These are phyloP conservation scores for Apocynum venetum DNA, from an alignment of 257 asterid genomes.

Conservation along the genomic window DNA sequence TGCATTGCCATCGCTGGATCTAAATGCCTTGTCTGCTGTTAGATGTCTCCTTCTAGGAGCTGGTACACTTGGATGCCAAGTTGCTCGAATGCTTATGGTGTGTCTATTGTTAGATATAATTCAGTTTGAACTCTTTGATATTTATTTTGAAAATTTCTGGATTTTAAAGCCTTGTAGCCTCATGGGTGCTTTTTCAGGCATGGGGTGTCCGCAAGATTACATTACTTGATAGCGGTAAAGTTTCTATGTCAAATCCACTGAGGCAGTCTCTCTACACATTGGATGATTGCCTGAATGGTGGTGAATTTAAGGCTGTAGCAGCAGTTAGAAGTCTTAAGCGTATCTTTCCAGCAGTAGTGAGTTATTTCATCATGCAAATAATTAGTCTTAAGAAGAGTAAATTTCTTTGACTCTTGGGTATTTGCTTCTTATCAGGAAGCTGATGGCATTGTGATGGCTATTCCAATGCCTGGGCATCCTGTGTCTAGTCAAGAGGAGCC, in stretches of 20 bases:
- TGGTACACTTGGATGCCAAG: conserved; percentile 98
- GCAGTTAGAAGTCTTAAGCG: conserved; percentile 72
- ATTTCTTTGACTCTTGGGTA: conserved; percentile 2
- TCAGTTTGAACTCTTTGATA: not conserved
- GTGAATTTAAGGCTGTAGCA: conserved; percentile 78
- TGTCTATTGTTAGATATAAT: conserved; percentile 9
- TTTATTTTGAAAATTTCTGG: conserved; percentile 3
- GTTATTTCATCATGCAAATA: not conserved
- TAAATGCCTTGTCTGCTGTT: conserved; percentile 52
- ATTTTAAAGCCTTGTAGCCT: not conserved
- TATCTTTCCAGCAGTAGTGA: conserved; percentile 89
- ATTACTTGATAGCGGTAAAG: conserved; percentile 83
- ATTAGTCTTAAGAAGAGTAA: not conserved
- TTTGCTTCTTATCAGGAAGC: conserved; percentile 54
- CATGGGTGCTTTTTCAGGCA: conserved; percentile 46
- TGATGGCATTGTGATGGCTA: conserved; percentile 74
- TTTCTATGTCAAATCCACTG: conserved; percentile 91
- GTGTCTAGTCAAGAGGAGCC: conserved; percentile 62
- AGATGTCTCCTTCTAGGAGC: conserved; percentile 92
- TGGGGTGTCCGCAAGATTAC: conserved; percentile 96
- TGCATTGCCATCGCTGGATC: conserved; percentile 76
- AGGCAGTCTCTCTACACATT: conserved; percentile 86
- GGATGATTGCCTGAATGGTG: conserved; percentile 90
- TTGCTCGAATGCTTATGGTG: conserved; percentile 97
- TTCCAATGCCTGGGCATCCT: conserved; percentile 99